Evolutionary conservation across 1,284 basidiomycete genomes (phyloP), one percentile per base, ranked within the genome.

Genomic region (Hemileia vastatrix): DNA sequence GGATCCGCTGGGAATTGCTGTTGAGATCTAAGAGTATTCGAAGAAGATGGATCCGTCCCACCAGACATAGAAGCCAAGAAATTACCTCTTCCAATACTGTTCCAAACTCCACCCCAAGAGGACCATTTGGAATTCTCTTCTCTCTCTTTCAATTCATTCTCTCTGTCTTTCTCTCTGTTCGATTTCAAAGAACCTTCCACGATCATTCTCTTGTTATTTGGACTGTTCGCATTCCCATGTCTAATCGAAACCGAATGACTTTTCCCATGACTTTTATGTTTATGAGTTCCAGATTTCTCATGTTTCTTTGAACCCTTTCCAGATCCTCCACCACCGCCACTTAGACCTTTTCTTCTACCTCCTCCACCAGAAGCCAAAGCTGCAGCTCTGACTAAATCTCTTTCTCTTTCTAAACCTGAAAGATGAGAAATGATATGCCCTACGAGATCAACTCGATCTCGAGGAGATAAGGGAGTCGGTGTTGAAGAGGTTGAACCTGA

Each of bases 401-500:
- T 61, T 21, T 68, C 67, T 19, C 57, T 36, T 40, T 68, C 66
- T 9, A 68, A 64, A 1, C 67, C 67, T 8, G 66, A 66, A n/a
- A 68, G 65, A 31, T 68, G 67, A 48, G 63, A 65, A 21, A 66
- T 63, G 1, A 68, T 64, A 2, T 65, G 62, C 0, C 63, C 51
- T 4, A 68, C 56, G 2, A 68, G 36, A 40, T 67, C 65, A 2
- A 63, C 63, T 31, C 54, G 63, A 0, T 61, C 64, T 18, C 49
- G 19, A 23, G 67, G 27, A 21, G 67, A 62, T 0, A 68, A 60
- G 15, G 15, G 27, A 27, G 27, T 27, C 27, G 27, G 27, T 27
- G 27, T 27, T 27, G 27, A 27, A 15, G 11, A 40, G 36, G 36
- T 40, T 11, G 36, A 40, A 40, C 36, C 15, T 40, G 8, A 15